Evolutionary conservation across 23 red algal species (phyloP).

Genomic region (Chondrus crispus): DNA sequence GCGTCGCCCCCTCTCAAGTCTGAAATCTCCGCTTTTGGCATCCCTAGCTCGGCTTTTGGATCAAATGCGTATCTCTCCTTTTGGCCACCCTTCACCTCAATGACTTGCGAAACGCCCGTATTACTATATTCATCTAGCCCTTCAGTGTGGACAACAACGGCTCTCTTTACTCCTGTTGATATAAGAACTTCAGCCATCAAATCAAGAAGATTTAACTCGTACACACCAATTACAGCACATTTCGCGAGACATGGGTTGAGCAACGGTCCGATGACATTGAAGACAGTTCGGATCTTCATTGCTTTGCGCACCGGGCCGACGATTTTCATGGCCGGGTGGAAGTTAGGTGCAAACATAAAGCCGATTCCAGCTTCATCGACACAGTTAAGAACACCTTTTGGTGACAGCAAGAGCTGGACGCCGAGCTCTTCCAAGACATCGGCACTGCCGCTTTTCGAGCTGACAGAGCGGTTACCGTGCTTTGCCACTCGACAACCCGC

Average conservation of each 20-base stretch:
- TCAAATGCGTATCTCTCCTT: conserved; percentile 49
- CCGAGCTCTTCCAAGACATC: conserved; percentile 76
- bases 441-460: conserved; percentile 78
- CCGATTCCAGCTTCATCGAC: conserved; percentile 80
- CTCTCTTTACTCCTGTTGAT: conserved; percentile 57
- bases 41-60: conserved; percentile 50
- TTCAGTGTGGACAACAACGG: conserved; percentile 78
- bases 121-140: conserved; percentile 93
- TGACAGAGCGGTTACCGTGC: conserved; percentile 87
- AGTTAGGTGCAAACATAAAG: conserved; percentile 87
- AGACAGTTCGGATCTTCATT: conserved; percentile 77
- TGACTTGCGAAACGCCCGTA: conserved; percentile 66
- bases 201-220: conserved; percentile 43
- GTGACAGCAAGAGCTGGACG: conserved; percentile 43
- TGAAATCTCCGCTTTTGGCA: conserved; percentile 61
- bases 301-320: conserved; percentile 66
- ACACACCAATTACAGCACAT: conserved; percentile 86
- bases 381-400: conserved; percentile 72
- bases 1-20: conserved; percentile 83
- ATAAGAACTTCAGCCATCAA: conserved; percentile 79
- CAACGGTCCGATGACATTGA: conserved; percentile 92
- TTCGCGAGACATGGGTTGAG: conserved; percentile 72
- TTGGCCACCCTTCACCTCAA: conserved; percentile 63
- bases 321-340: conserved; percentile 84
- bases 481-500: conserved; percentile 89